Conservation (phyloP, 768 basidiomycete genomes). For the Suillus luteus region DNA sequence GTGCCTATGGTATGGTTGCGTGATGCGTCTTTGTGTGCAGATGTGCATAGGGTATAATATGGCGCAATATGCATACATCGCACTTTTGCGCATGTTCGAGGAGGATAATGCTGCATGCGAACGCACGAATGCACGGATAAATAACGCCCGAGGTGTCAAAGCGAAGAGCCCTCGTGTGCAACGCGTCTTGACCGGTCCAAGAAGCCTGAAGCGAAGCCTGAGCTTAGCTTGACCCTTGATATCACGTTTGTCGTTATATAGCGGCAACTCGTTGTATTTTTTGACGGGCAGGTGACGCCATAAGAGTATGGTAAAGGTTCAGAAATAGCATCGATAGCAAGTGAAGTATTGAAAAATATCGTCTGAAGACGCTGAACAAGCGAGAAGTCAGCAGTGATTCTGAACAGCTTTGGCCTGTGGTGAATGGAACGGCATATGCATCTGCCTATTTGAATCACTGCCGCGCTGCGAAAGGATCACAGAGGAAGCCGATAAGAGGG, state of each 20-base stretch:
- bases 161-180: not conserved
- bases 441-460: constrained; percentile 13
- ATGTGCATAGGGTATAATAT: not conserved
- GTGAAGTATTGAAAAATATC: not conserved
- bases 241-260: constrained; percentile 6
- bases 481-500: constrained; percentile 15
- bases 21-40: not conserved
- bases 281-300: not conserved
- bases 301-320: not conserved
- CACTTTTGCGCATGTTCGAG: not conserved
- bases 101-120: constrained; percentile 4
- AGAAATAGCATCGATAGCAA: not conserved
- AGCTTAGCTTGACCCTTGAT: not conserved
- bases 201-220: no score
- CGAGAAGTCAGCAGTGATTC: not conserved
- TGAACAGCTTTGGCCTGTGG: constrained; percentile 1
- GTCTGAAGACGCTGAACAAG: not conserved
- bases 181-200: not conserved
- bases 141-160: not conserved
- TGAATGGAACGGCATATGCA: constrained; percentile 8
- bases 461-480: constrained; percentile 12
- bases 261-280: not conserved
- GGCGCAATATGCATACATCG: not conserved
- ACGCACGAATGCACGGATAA: constrained; percentile 9
- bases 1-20: not conserved